These are phyloP conservation scores for Macrocystidia cucumis DNA, from an alignment of 1,284 basidiomycete genomes.

Conservation along the genomic window DNA sequence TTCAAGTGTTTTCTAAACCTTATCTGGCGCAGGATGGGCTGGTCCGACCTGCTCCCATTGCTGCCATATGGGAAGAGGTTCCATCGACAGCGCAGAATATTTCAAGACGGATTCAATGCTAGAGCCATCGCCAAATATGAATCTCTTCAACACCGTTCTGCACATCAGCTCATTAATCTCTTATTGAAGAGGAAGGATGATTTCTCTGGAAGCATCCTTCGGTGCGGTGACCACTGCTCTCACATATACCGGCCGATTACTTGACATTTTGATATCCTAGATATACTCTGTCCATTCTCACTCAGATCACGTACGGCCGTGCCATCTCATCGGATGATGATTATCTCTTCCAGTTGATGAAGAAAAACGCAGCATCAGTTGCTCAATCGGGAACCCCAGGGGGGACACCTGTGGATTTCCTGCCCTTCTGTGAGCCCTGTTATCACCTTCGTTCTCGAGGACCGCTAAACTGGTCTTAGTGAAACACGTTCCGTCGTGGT, in stretches of 20 bases:
- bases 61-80: conserved; percentile 11
- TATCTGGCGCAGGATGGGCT: conserved; percentile 14
- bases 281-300: conserved; percentile 15
- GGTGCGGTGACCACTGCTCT: too few species aligned
- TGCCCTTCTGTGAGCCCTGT: too few species aligned
- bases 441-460: too few species aligned
- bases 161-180: conserved; percentile 9
- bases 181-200: conserved; percentile 4
- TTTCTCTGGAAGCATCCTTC: conserved; percentile 7
- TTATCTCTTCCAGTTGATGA: not conserved
- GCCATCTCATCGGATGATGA: conserved; percentile 8
- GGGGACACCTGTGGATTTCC: not conserved
- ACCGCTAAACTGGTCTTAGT: conserved; percentile 10
- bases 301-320: conserved; percentile 17
- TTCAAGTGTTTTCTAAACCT: too few species aligned
- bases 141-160: conserved; percentile 9
- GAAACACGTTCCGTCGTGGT: conserved; percentile 15
- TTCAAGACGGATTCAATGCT: conserved; percentile 12
- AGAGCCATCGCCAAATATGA: conserved; percentile 8
- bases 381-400: not conserved
- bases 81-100: conserved; percentile 12
- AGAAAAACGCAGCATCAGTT: not conserved
- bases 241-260: too few species aligned
- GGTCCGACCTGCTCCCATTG: conserved; percentile 8
- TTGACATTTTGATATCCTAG: too few species aligned